phyloP scores from a whole-genome alignment of 495 filamentous ascomycete genomes.

The Tuber aestivum region DNA sequence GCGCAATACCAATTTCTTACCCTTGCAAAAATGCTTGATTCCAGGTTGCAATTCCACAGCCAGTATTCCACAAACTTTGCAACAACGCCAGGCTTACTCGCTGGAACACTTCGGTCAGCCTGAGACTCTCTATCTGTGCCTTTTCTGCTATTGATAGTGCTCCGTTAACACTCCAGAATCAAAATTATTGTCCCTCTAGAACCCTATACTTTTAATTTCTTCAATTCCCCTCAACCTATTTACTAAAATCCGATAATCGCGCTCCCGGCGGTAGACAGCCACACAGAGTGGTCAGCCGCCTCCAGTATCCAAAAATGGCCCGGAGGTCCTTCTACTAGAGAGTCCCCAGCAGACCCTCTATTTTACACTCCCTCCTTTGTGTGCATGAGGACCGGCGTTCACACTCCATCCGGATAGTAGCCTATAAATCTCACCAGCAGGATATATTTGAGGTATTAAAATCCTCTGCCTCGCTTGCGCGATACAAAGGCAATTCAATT shows the following conservation, averaged over 20 bases:
- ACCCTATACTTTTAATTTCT: no score
- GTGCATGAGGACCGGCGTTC: background rate
- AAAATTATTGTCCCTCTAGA: no score
- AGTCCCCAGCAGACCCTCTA: background rate
- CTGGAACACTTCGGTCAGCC: no score
- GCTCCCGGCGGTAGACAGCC: background rate
- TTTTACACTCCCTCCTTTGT: background rate
- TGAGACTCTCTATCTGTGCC: no score
- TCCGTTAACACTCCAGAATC: no score
- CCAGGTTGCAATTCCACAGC: background rate
- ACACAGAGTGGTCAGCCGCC: background rate
- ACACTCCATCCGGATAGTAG: background rate
- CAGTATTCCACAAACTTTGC: background rate
- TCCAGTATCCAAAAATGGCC: background rate
- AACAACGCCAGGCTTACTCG: no score
- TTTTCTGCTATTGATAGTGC: no score
- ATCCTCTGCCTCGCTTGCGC: no score
- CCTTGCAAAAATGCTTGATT: background rate
- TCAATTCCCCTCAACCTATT: no score
- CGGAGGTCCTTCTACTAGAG: background rate
- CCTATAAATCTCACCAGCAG: background rate
- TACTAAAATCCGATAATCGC: background rate
- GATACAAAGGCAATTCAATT: background rate
- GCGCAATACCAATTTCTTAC: background rate
- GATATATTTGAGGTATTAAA: background rate